Conservation (phyloP, 2,329 filamentous ascomycete genomes). For the Fusarium sp. region DNA sequence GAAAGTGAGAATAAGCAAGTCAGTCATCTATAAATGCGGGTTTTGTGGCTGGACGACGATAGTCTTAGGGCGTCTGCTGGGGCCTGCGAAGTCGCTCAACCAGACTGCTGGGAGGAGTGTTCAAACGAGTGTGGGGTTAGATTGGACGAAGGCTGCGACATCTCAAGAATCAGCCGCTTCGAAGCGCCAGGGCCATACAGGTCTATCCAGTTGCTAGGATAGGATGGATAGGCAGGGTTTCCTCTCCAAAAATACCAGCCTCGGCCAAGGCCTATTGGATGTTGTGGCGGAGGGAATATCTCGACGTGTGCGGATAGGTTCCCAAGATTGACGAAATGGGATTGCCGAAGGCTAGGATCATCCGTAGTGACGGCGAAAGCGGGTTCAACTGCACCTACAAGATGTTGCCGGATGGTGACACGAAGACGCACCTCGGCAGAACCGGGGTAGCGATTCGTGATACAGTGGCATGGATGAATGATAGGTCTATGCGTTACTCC, state of each 20-base stretch:
- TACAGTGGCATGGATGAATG: conserved; percentile 28
- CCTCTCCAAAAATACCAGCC: conserved; percentile 31
- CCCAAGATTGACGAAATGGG: conserved; percentile 30
- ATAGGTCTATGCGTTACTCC: conserved; percentile 17
- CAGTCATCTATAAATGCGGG: conserved; percentile 39
- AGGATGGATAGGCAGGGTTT: conserved; percentile 34
- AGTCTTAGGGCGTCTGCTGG: conserved; percentile 37
- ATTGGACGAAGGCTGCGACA: conserved; percentile 44
- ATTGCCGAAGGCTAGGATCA: conserved; percentile 40
- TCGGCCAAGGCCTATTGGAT: conserved; percentile 33
- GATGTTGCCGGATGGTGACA: conserved; percentile 44
- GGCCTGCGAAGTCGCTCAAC: conserved; percentile 37
- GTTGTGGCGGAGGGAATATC: conserved; percentile 18
- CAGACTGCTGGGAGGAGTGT: conserved; percentile 42
- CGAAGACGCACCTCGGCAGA: conserved; percentile 43
- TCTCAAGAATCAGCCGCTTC: conserved; percentile 45
- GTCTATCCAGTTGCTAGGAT: conserved; percentile 42
- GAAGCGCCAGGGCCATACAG: conserved; percentile 44
- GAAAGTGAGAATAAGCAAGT: conserved; percentile 20
- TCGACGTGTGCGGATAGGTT: conserved; percentile 17
- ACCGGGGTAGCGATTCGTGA: conserved; percentile 34
- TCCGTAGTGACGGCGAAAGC: conserved; percentile 30
- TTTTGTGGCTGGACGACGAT: conserved; percentile 34
- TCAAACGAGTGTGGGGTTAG: conserved; percentile 49
- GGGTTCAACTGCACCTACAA: conserved; percentile 34